Percentiles rank a stretch among this genome's conserved stretches.
Conservation (phyloP, 1,284 basidiomycete species). For the Xanthoconium separans region DNA sequence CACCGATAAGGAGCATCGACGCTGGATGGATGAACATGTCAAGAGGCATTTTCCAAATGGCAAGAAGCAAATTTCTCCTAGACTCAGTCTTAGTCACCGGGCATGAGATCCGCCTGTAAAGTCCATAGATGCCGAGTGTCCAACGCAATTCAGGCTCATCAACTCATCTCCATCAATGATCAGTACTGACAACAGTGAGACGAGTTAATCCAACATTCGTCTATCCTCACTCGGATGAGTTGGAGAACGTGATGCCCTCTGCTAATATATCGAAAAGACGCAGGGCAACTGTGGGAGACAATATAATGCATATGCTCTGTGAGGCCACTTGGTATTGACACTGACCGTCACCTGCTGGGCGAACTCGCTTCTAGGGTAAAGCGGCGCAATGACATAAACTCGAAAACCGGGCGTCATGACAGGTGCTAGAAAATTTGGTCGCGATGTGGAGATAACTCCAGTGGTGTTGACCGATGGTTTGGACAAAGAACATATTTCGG, state of each 20-base stretch:
- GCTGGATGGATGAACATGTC: too few species aligned
- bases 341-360: constrained; percentile 59
- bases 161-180: too few species aligned
- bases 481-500: constrained; percentile 69
- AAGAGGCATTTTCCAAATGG: too few species aligned
- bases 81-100: too few species aligned
- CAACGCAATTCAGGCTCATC: too few species aligned
- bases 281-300: constrained; percentile 50
- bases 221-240: too few species aligned
- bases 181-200: too few species aligned
- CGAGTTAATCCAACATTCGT: too few species aligned
- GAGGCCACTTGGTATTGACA: constrained; percentile 83
- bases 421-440: constrained; percentile 62
- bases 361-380: constrained; percentile 69
- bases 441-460: constrained; percentile 73
- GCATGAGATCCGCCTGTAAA: too few species aligned
- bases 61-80: too few species aligned
- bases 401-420: constrained; percentile 60
- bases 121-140: too few species aligned
- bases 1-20: too few species aligned
- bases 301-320: constrained; percentile 69
- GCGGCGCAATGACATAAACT: constrained; percentile 63
- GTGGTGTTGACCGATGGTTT: constrained; percentile 85
- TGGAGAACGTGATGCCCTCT: constrained; percentile 69
- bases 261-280: constrained; percentile 45